These are phyloP conservation scores for Chlorociboria aeruginascens DNA, from an alignment of 495 filamentous ascomycete species.

Conservation along the genomic window DNA sequence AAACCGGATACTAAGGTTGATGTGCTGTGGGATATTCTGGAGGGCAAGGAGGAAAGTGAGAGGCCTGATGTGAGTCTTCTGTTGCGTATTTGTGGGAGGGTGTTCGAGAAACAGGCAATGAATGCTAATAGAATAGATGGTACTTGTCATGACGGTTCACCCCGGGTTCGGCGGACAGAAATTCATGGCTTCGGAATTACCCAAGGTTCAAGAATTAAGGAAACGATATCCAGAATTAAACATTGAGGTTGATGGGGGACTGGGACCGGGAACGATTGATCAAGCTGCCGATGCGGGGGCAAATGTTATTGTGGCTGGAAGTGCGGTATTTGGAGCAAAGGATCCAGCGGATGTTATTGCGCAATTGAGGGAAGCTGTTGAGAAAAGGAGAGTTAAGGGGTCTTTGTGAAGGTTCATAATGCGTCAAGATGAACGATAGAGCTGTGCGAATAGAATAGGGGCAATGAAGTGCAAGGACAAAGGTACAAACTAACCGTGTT, in stretches of 20 bases:
- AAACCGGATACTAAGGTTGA: slow-evolving; percentile 87
- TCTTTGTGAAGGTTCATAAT: slow-evolving; percentile 3
- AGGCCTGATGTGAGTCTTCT: slow-evolving; percentile 65
- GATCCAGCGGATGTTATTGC: slow-evolving; percentile 77
- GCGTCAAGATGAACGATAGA: too few species aligned
- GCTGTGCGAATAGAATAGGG: too few species aligned
- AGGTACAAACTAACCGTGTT: background rate
- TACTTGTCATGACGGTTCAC: slow-evolving; percentile 95
- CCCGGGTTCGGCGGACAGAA: slow-evolving; percentile 97
- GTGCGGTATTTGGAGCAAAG: slow-evolving; percentile 86
- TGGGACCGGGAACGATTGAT: slow-evolving; percentile 82
- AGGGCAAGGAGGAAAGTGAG: slow-evolving; percentile 56
- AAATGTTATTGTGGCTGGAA: slow-evolving; percentile 97
- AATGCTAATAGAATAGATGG: slow-evolving; percentile 54
- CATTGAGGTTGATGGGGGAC: slow-evolving; percentile 93
- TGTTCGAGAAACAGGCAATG: background rate
- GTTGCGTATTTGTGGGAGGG: background rate
- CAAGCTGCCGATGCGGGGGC: slow-evolving; percentile 91
- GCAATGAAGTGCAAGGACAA: background rate
- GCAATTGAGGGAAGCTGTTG: slow-evolving; percentile 66
- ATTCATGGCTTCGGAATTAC: slow-evolving; percentile 91
- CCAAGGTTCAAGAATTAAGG: slow-evolving; percentile 79
- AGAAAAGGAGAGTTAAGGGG: slow-evolving; percentile 35
- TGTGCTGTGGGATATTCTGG: slow-evolving; percentile 83
- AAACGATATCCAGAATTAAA: slow-evolving; percentile 79